Percentiles rank a stretch among this genome's conserved stretches.
Evolutionary conservation across 192 early-diverging fungal genomes (phyloP).

Genomic region (Backusella circina): DNA sequence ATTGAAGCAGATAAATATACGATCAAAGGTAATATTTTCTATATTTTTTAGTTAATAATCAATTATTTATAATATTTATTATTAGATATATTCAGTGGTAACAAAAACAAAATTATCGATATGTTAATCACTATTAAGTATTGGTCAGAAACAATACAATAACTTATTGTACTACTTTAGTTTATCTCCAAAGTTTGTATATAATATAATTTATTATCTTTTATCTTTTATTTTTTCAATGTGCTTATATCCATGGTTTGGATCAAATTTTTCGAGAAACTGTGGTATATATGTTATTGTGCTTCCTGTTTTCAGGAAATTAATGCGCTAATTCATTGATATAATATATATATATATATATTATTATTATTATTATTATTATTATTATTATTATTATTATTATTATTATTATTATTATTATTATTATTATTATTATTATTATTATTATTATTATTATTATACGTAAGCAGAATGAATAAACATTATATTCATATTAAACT

Average conservation of each 20-base stretch:
- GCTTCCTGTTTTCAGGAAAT: no score
- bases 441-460: no score
- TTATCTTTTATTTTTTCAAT: neutral
- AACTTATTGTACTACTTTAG: neutral
- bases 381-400: no score
- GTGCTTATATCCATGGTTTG: neutral
- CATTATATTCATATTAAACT: no score
- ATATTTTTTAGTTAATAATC: neutral
- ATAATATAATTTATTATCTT: neutral
- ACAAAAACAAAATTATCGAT: neutral
- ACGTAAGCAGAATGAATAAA: no score
- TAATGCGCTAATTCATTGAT: no score
- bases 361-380: no score
- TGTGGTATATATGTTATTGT: no score
- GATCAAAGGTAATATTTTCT: neutral
- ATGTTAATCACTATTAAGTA: neutral
- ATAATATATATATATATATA: no score
- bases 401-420: no score
- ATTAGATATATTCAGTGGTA: neutral
- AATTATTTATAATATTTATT: neutral
- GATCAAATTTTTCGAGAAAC: no score
- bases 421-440: no score
- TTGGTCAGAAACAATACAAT: neutral
- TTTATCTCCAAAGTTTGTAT: constrained; percentile 7
- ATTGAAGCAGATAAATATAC: neutral